phyloP scores from a whole-genome alignment of 106 monocot species.

The Dendrobium catenatum region DNA sequence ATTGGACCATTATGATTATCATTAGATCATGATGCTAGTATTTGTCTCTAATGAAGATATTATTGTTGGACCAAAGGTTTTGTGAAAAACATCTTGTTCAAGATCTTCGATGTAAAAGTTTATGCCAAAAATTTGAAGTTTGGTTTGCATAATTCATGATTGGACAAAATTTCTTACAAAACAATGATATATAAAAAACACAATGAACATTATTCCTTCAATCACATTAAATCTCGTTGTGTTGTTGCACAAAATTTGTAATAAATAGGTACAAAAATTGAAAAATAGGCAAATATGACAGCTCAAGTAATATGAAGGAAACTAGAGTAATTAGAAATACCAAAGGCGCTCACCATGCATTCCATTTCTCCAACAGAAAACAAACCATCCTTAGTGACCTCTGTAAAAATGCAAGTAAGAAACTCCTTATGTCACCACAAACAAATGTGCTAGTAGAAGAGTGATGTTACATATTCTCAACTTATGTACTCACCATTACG shows the following conservation, averaged over 20 bases:
- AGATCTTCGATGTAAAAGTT: no score
- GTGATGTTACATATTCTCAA: background rate
- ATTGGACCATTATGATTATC: no score
- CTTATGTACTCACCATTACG: slow-evolving; percentile 54
- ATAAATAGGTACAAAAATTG: background rate
- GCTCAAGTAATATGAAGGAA: background rate
- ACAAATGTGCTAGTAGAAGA: background rate
- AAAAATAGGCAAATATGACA: background rate
- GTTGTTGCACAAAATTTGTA: background rate
- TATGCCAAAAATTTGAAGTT: no score
- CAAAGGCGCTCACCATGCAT: slow-evolving; percentile 66
- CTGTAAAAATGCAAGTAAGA: slow-evolving; percentile 32
- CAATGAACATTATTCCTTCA: background rate
- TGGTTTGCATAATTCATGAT: no score
- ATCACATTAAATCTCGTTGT: background rate
- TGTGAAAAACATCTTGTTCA: no score
- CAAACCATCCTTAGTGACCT: slow-evolving; percentile 92
- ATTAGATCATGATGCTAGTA: no score
- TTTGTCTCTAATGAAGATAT: no score
- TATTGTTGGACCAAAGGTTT: no score
- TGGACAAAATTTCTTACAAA: background rate
- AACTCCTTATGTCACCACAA: background rate
- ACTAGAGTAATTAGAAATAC: background rate
- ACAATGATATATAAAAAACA: background rate
- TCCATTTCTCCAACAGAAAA: slow-evolving; percentile 99